Conservation (phyloP, 1,284 basidiomycete genomes). For the Tilletia horrida region DNA sequence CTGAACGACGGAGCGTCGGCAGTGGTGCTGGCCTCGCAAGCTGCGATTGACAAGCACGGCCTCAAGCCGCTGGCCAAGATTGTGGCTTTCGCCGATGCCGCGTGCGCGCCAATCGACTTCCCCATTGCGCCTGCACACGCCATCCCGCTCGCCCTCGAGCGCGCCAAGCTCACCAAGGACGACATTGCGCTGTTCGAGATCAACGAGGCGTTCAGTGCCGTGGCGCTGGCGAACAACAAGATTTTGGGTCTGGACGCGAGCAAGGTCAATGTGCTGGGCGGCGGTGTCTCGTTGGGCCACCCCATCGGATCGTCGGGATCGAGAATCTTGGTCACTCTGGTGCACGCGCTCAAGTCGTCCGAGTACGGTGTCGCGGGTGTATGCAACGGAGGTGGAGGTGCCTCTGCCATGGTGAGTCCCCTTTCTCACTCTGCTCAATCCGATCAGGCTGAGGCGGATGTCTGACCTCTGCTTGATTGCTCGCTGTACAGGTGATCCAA, state of each 20-base stretch:
- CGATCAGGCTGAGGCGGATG: neutral
- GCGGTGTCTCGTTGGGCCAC: constrained; percentile 49
- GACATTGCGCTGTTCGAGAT: constrained; percentile 93
- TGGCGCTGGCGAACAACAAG: constrained; percentile 54
- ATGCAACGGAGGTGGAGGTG: constrained; percentile 81
- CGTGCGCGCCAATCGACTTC: constrained; percentile 95
- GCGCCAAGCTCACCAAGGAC: constrained; percentile 74
- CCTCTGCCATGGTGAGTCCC: constrained; percentile 24
- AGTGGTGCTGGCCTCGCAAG: constrained; percentile 54
- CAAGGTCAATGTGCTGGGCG: constrained; percentile 91
- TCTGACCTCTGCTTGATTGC: neutral
- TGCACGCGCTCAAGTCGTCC: constrained; percentile 87
- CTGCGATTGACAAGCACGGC: constrained; percentile 51
- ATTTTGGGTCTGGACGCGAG: constrained; percentile 63
- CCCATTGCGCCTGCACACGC: constrained; percentile 89
- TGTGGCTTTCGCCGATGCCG: constrained; percentile 89
- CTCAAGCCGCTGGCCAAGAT: constrained; percentile 57
- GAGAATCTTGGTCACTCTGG: constrained; percentile 88
- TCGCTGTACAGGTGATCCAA: neutral
- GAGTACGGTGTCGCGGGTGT: constrained; percentile 95
- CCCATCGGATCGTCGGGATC: constrained; percentile 92
- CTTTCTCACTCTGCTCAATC: neutral
- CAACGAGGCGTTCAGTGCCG: constrained; percentile 66
- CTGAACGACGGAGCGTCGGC: constrained; percentile 58
- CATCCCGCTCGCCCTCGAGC: constrained; percentile 80